Evolutionary conservation across 2,329 filamentous ascomycete genomes (phyloP), one percentile per base, ranked within the genome.

Genomic region (Scopulariopsis brevicaulis): DNA sequence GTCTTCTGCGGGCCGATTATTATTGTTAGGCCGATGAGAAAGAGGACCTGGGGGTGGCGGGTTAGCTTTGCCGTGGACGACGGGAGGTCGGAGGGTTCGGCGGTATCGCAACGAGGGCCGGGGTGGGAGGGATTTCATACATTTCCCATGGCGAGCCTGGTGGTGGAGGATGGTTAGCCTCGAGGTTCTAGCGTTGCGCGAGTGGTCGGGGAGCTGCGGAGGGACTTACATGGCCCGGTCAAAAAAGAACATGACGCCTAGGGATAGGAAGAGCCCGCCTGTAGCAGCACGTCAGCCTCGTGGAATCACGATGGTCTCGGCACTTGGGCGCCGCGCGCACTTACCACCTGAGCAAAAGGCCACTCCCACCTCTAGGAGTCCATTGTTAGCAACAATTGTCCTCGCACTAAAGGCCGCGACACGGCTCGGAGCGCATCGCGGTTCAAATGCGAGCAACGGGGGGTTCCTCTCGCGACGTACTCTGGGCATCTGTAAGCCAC

Each of bases 271-370:
- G 78, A 97, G 86, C 64, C 89, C 90, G 72, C 93, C 93, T 96
- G 70, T 55, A 61, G 8, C 18, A 48, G 24, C 22, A 24, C 14
- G 20, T 50, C n/a, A 50, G 46, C 11, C n/a, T 14, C 18, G 20
- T 24, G 46, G 20, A 24, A 50, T 20, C 8, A 3, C 20, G 1
- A 50, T 10, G 20, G 8, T 20, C 22, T 50, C 46, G 8, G 12
- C 43, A 3, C 37, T n/a, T 43, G 37, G 43, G 43, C 56, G 25
- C 28, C 35, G 51, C 56, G 35, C 54, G 24, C 72, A 87, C 89
- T 65, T 86, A 96, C 92, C 93, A 68, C 91, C 93, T 69, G 90
- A 94, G 81, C 94, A 97, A 79, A 99, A 99, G 70, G 92, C 90
- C 62, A 96, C 92, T 65, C 94, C 94, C 68, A 97, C 88, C 74